These are phyloP conservation scores for Solanum piurae DNA, from an alignment of 257 asterid species.

Conservation along the genomic window DNA sequence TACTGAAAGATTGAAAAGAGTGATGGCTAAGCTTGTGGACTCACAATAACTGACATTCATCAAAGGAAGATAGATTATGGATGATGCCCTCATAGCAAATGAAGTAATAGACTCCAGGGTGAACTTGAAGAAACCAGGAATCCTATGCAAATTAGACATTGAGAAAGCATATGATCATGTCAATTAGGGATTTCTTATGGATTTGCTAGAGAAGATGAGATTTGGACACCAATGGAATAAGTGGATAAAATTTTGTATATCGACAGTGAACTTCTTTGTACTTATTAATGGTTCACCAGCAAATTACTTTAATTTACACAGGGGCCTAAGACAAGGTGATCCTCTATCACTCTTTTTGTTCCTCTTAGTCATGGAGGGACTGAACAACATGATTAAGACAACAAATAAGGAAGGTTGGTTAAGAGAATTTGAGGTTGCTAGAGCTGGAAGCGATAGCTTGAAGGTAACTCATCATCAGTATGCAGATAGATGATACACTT, in stretches of 20 bases:
- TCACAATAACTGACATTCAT: not conserved
- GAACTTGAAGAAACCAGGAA: not conserved
- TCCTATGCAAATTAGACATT: not conserved
- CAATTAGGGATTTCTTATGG: not conserved
- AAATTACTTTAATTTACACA: no score
- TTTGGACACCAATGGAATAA: not conserved
- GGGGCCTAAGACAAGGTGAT: not conserved
- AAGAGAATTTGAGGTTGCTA: not conserved
- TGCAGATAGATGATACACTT: not conserved
- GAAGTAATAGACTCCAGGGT: not conserved
- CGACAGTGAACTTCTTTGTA: not conserved
- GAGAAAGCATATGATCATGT: not conserved
- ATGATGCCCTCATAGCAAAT: not conserved
- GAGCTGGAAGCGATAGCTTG: not conserved
- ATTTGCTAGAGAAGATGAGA: not conserved
- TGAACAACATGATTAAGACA: not conserved
- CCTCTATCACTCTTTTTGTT: not conserved
- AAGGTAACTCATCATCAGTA: not conserved
- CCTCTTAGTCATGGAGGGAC: not conserved
- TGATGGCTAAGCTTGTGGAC: no score
- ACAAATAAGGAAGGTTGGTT: not conserved
- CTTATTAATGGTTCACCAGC: not conserved
- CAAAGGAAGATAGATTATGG: not conserved
- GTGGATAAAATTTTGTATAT: not conserved
- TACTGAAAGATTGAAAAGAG: no score